Conservation (phyloP, 176 grass and related monocot species). For the Oryza coarctata region DNA sequence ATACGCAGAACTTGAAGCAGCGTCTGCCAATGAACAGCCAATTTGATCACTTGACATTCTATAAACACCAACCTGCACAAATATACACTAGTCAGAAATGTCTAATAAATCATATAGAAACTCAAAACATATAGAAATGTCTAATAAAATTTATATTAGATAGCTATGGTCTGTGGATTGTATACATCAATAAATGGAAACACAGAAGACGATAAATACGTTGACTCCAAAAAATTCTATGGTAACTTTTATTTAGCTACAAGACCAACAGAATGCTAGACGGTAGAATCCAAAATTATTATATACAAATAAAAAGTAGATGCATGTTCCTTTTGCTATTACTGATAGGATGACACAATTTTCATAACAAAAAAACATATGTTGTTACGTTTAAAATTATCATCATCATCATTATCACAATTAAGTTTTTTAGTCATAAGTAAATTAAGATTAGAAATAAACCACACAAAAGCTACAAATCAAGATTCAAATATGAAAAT, state of each 20-base stretch:
- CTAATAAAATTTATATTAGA: neutral
- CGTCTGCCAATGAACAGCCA: constrained; percentile 93
- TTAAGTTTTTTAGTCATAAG: too few relatives aligned
- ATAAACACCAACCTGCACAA: constrained; percentile 81
- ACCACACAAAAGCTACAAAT: too few relatives aligned
- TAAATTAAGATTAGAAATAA: too few relatives aligned
- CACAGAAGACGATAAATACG: neutral
- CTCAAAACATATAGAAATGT: too few relatives aligned
- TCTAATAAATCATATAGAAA: too few relatives aligned
- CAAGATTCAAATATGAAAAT: too few relatives aligned
- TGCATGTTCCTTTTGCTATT: neutral
- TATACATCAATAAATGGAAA: constrained; percentile 16
- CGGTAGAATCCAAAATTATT: neutral
- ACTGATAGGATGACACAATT: neutral
- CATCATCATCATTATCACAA: too few relatives aligned
- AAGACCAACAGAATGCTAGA: neutral
- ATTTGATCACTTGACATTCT: constrained; percentile 96
- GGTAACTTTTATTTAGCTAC: constrained; percentile 1
- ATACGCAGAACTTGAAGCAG: constrained; percentile 85
- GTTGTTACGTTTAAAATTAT: neutral
- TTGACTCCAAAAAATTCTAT: neutral
- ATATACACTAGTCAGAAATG: constrained; percentile 15
- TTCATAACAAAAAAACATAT: neutral
- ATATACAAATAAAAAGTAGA: neutral
- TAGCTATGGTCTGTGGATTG: neutral